A percentile compares a stretch with the other conserved stretches of the same genome.
phyloP scores from a whole-genome alignment of 2,329 filamentous ascomycete species.

The Fusarium sp. region DNA sequence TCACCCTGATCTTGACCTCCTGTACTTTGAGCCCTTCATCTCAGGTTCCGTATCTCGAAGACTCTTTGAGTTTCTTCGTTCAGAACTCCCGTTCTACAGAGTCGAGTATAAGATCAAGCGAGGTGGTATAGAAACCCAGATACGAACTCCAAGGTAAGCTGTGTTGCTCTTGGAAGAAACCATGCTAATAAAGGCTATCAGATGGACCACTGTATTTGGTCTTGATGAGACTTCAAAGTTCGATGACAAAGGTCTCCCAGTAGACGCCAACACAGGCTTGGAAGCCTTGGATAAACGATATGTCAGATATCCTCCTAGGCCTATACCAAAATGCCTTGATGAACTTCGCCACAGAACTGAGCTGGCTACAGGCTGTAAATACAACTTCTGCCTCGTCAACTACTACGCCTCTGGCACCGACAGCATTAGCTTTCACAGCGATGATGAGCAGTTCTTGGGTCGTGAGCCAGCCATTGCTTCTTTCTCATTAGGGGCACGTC shows the following conservation, averaged over 20 bases:
- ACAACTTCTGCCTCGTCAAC: slow-evolving; percentile 85
- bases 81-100: slow-evolving; percentile 79
- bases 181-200: slow-evolving; percentile 18
- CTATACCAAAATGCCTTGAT: slow-evolving; percentile 76
- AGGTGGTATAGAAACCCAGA: slow-evolving; percentile 68
- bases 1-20: slow-evolving; percentile 75
- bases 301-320: slow-evolving; percentile 68
- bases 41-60: slow-evolving; percentile 64
- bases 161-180: background rate
- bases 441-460: slow-evolving; percentile 83
- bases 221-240: slow-evolving; percentile 73
- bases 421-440: slow-evolving; percentile 82
- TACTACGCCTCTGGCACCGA: slow-evolving; percentile 83
- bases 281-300: slow-evolving; percentile 64
- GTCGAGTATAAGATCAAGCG: slow-evolving; percentile 79
- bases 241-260: slow-evolving; percentile 52
- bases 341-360: slow-evolving; percentile 71
- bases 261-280: slow-evolving; percentile 56
- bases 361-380: slow-evolving; percentile 70
- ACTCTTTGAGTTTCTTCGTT: slow-evolving; percentile 76
- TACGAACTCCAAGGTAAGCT: slow-evolving; percentile 62
- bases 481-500: slow-evolving; percentile 75
- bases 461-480: slow-evolving; percentile 77
- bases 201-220: slow-evolving; percentile 67
- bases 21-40: slow-evolving; percentile 81